Evolutionary conservation across 2,329 filamentous ascomycete genomes (phyloP).

Genomic region (Aspergillus fructus): DNA sequence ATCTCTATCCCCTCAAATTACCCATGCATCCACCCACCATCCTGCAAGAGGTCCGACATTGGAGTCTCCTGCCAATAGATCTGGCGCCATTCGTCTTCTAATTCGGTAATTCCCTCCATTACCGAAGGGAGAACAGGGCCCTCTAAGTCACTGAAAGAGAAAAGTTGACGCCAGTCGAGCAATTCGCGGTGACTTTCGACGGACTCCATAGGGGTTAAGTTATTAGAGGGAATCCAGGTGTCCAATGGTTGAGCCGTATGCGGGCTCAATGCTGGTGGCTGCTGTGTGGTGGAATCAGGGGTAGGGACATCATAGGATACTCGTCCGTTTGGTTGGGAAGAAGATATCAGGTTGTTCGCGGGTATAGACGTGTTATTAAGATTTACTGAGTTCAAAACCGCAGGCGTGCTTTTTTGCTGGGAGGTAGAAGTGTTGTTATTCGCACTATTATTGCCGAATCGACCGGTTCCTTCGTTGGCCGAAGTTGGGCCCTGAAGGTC

Average conservation of each 20-base stretch:
- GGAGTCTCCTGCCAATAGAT: slow-evolving; percentile 45
- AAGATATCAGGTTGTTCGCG: slow-evolving; percentile 18
- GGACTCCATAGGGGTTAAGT: slow-evolving; percentile 28
- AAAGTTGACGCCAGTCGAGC: slow-evolving; percentile 43
- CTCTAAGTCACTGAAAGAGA: slow-evolving; percentile 40
- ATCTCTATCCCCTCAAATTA: background rate
- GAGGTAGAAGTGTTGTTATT: slow-evolving; percentile 1
- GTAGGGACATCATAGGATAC: slow-evolving; percentile 29
- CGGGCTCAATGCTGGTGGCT: slow-evolving; percentile 17
- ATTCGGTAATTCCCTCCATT: slow-evolving; percentile 39
- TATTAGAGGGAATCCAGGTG: slow-evolving; percentile 32
- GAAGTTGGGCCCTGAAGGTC: slow-evolving; percentile 35
- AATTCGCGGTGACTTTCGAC: slow-evolving; percentile 36
- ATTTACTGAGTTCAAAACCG: background rate
- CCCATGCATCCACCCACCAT: slow-evolving; percentile 40
- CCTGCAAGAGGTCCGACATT: slow-evolving; percentile 42
- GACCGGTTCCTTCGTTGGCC: slow-evolving; percentile 33
- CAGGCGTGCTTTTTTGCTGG: background rate
- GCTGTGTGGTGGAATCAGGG: slow-evolving; percentile 29
- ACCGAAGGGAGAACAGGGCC: slow-evolving; percentile 37
- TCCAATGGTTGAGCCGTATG: slow-evolving; percentile 25
- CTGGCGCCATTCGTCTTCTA: slow-evolving; percentile 47
- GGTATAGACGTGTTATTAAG: slow-evolving; percentile 12
- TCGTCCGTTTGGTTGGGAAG: slow-evolving; percentile 21
- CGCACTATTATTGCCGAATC: slow-evolving; percentile 20